A percentile compares a stretch with the other conserved stretches of the same genome.
phyloP scores from a whole-genome alignment of 2,329 filamentous ascomycete species.

The Colletotrichum sp. region DNA sequence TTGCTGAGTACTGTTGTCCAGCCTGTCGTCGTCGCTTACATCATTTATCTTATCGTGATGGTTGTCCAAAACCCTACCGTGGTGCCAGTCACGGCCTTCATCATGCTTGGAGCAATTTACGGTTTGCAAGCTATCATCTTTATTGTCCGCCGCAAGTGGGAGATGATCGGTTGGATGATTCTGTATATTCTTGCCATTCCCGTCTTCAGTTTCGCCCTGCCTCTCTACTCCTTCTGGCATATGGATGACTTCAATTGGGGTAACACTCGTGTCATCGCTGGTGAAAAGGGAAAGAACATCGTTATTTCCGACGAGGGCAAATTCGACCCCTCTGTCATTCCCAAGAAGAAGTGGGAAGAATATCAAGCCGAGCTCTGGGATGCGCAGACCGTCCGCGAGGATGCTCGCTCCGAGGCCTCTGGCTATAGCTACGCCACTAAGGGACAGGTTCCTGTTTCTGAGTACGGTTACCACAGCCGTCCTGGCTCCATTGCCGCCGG shows the following conservation, averaged over 20 bases:
- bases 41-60: slow-evolving; percentile 85
- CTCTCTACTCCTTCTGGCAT: slow-evolving; percentile 96
- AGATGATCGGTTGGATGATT: slow-evolving; percentile 99
- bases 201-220: slow-evolving; percentile 88
- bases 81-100: slow-evolving; percentile 84
- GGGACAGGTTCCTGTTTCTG: slow-evolving; percentile 62
- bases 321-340: slow-evolving; percentile 91
- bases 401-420: slow-evolving; percentile 86
- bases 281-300: slow-evolving; percentile 90
- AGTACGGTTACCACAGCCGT: slow-evolving; percentile 73
- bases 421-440: slow-evolving; percentile 95
- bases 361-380: slow-evolving; percentile 99
- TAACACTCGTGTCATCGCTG: slow-evolving; percentile 96
- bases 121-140: slow-evolving; percentile 97
- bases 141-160: slow-evolving; percentile 95
- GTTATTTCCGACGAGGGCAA: slow-evolving; percentile 97
- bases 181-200: slow-evolving; percentile 92
- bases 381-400: slow-evolving; percentile 81
- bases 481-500: slow-evolving; percentile 55
- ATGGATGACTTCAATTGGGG: slow-evolving; percentile 99
- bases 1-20: slow-evolving; percentile 90
- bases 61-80: slow-evolving; percentile 65
- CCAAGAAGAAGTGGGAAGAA: slow-evolving; percentile 99
- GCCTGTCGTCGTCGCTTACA: slow-evolving; percentile 88
- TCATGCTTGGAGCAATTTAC: slow-evolving; percentile 93